Conservation (phyloP, 305 asterid species). For the Solanum hybrid region DNA sequence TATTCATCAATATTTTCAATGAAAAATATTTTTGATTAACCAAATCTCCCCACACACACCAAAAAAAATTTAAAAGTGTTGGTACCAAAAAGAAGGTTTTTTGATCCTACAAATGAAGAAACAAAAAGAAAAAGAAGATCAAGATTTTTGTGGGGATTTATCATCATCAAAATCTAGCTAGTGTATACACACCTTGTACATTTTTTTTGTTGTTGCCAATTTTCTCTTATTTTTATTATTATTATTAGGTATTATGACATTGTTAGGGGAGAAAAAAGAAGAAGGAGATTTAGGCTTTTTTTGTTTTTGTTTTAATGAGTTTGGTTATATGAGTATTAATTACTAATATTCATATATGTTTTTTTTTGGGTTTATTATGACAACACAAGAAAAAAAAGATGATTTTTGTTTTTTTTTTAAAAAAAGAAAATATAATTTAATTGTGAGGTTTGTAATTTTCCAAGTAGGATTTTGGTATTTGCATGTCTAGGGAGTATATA, state of each 20-base stretch:
- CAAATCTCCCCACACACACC: neutral
- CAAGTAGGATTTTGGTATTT: conserved; percentile 15
- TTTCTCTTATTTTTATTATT: conserved; percentile 12
- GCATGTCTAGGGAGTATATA: conserved; percentile 17
- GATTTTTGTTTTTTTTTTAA: neutral
- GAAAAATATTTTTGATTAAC: neutral
- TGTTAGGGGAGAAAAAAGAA: conserved; percentile 2
- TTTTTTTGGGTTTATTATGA: conserved; percentile 1
- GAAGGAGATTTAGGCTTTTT: conserved; percentile 10
- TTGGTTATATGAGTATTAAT: neutral
- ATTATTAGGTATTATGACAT: conserved; percentile 32
- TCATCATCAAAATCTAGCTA: conserved; percentile 9
- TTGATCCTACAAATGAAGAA: conserved; percentile 4
- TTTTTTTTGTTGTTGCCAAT: conserved; percentile 8
- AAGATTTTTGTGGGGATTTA: conserved; percentile 15
- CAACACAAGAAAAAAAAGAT: conserved; percentile 1
- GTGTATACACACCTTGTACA: conserved; percentile 34
- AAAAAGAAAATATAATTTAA: neutral
- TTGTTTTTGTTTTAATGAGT: neutral
- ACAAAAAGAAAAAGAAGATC: neutral
- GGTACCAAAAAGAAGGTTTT: neutral
- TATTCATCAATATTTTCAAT: conserved; percentile 24
- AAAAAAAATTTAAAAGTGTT: neutral
- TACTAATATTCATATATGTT: neutral
- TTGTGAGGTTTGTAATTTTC: conserved; percentile 19